phyloP scores from a whole-genome alignment of 202 grass and related monocot genomes.

The Saccharum hybrid region DNA sequence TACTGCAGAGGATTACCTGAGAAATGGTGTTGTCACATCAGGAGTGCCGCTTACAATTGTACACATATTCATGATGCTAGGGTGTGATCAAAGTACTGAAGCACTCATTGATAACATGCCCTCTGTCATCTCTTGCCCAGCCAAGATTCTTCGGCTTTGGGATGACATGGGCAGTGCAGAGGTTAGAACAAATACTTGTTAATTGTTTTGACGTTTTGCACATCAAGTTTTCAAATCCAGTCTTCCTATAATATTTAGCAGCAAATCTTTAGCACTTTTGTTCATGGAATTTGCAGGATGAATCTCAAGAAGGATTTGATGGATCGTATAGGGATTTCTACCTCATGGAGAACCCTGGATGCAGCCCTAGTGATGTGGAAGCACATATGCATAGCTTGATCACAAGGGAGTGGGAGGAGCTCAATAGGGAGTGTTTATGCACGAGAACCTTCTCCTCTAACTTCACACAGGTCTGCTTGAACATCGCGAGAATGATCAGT shows the following conservation, averaged over 20 bases:
- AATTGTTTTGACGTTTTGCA: neutral
- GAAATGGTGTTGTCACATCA: constrained; percentile 53
- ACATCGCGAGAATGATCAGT: constrained; percentile 54
- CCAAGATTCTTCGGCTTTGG: constrained; percentile 62
- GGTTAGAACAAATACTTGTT: constrained; percentile 23
- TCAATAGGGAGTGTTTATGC: constrained; percentile 57
- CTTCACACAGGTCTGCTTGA: constrained; percentile 41
- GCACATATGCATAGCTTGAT: constrained; percentile 52
- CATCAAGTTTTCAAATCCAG: neutral
- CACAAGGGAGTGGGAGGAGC: constrained; percentile 52
- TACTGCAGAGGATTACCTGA: constrained; percentile 43
- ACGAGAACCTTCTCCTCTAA: constrained; percentile 24
- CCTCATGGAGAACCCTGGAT: constrained; percentile 56
- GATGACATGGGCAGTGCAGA: constrained; percentile 67
- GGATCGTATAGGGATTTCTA: constrained; percentile 62
- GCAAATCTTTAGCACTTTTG: neutral
- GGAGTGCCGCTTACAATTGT: constrained; percentile 24
- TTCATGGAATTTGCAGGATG: constrained; percentile 45
- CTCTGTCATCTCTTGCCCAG: constrained; percentile 23
- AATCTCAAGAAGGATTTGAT: constrained; percentile 61
- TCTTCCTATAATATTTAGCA: too few species aligned
- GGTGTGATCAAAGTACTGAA: neutral
- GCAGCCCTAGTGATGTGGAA: neutral
- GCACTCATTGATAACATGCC: constrained; percentile 12
- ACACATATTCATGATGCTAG: constrained; percentile 47